Evolutionary conservation across 2,329 filamentous ascomycete species (phyloP), one percentile per base, ranked within the genome.

Genomic region (Scedosporium minutisporum): DNA sequence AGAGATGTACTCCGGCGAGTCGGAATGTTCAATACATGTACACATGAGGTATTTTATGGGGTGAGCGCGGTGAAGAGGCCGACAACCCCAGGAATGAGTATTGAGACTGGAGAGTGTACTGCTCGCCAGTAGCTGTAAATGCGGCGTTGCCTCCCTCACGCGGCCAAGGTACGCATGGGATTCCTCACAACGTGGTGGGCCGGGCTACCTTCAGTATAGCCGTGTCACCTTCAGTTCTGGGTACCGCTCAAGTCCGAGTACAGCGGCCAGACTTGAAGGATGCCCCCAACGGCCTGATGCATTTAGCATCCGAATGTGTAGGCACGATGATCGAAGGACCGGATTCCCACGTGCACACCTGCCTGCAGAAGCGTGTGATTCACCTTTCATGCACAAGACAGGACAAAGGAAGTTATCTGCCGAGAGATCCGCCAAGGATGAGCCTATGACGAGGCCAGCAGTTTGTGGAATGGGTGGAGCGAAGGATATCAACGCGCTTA

Each of bases 301-400:
- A 23, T 25, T 27, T 16, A 25, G 10, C 23, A 23, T 55, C 51
- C 51, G 23, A 55, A 23, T 23, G 9, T 4, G 51, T 14, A 23
- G 46, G 23, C 41, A n/a, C 16, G 58, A 27, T 18, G 27, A 61
- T 55, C 44, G 25, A 29, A 12, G n/a, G 58, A 29, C 29, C 5
- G 29, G 12, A 23, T 61, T 33, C 60, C 51, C 60, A 58, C 60
- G 60, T 62, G 60, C 60, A 41, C 60, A 29, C 27, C 23, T 33
- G 51, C 18, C n/a, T 61, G 16, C 46, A 55, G 57, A 59, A 38
- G 38, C 57, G 57, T 59, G 57, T 62, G 51, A 42, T 44, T 14
- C 53, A 29, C 10, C 14, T 29, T 33, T 48, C 46, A 58, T 62
- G 53, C 46, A 51, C n/a, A 27, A 18, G 16, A 16, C 14, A 60